These are phyloP conservation scores for Phaeosphaeria sp. DNA, from an alignment of 2,329 filamentous ascomycete genomes.

Conservation along the genomic window DNA sequence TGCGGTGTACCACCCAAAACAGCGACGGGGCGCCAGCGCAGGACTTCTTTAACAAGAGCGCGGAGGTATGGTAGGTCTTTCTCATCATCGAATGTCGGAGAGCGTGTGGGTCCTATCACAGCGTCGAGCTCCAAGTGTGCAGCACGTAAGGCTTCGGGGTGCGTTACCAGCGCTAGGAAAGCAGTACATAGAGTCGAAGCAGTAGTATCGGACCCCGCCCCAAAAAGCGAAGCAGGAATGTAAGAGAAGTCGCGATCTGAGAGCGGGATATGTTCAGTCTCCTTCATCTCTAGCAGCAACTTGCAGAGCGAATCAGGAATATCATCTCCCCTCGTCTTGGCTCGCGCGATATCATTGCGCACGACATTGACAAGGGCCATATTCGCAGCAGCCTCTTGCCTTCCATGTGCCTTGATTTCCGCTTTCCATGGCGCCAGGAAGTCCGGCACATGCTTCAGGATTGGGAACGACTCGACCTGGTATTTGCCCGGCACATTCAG, in stretches of 20 bases:
- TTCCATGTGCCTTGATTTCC: conserved; percentile 50
- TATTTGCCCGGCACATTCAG: conserved; percentile 57
- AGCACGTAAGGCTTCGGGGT: conserved; percentile 52
- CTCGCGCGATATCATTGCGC: conserved; percentile 46
- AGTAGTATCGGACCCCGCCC: conserved; percentile 60
- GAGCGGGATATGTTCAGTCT: conserved; percentile 49
- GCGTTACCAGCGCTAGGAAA: conserved; percentile 57
- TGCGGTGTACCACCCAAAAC: conserved; percentile 57
- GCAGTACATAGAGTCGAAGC: conserved; percentile 56
- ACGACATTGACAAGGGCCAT: conserved; percentile 52
- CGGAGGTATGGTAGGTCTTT: conserved; percentile 47
- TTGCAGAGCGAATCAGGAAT: conserved; percentile 55
- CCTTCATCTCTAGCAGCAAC: conserved; percentile 51
- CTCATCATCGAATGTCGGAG: conserved; percentile 48
- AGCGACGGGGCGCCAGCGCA: conserved; percentile 48
- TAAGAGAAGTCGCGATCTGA: conserved; percentile 53
- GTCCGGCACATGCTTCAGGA: conserved; percentile 53
- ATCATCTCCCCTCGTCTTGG: conserved; percentile 38
- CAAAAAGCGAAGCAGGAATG: conserved; percentile 54
- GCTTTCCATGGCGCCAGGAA: conserved; percentile 57
- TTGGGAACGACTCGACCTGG: conserved; percentile 55
- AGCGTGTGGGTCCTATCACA: conserved; percentile 37
- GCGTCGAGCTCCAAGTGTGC: conserved; percentile 53
- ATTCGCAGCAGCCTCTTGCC: conserved; percentile 50
- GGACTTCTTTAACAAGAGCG: conserved; percentile 47